phyloP scores from a whole-genome alignment of 2,329 filamentous ascomycete genomes.

The Blastomyces silverae region DNA sequence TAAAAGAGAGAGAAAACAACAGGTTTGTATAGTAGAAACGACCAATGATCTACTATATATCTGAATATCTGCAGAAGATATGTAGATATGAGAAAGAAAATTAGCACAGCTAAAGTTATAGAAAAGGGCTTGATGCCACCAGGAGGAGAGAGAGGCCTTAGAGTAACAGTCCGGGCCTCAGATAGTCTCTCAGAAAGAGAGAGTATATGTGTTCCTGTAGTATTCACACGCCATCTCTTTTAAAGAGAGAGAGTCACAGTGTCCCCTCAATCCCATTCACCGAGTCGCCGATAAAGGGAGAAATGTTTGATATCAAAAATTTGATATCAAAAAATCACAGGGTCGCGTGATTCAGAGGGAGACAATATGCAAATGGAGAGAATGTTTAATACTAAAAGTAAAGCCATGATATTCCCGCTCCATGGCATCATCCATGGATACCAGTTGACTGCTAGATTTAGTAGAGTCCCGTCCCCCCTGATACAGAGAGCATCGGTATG shows the following conservation, averaged over 20 bases:
- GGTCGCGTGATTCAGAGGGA: neutral
- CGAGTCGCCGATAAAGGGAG: neutral
- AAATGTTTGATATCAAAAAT: neutral
- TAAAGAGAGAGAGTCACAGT: neutral
- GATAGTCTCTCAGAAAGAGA: neutral
- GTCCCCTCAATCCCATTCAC: neutral
- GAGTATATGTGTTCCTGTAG: neutral
- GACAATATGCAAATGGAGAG: neutral
- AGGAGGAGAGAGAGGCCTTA: neutral
- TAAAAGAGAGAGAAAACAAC: neutral
- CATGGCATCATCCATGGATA: too few relatives aligned
- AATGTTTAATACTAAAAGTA: neutral
- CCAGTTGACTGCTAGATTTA: neutral
- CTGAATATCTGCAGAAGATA: neutral
- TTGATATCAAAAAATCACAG: neutral
- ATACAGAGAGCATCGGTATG: neutral
- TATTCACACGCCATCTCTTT: neutral
- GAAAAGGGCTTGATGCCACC: neutral
- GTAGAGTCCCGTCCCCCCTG: neutral
- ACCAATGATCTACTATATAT: neutral
- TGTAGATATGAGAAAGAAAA: neutral
- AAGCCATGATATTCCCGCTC: neutral
- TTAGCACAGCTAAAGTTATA: neutral
- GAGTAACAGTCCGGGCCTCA: neutral
- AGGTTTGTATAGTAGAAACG: neutral